Conservation (phyloP, 495 filamentous ascomycete species). For the Aspergillus steynii region DNA sequence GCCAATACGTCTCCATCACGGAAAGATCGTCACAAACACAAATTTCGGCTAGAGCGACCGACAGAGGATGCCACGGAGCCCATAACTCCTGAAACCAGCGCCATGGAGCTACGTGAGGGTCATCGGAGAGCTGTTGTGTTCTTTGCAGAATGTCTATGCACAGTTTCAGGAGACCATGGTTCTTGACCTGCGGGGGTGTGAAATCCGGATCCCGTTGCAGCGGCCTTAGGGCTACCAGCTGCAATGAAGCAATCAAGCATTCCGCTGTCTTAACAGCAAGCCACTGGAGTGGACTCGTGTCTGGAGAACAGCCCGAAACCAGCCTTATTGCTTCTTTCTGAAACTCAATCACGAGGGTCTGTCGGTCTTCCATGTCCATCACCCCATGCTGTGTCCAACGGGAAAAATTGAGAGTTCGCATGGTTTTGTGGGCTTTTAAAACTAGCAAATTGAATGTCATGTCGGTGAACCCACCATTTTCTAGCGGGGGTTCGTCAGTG, state of each 20-base stretch:
- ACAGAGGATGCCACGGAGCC: slow-evolving; percentile 49
- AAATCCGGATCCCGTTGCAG: slow-evolving; percentile 28
- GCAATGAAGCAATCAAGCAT: slow-evolving; percentile 29
- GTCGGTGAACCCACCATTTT: slow-evolving; percentile 31
- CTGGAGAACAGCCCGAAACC: slow-evolving; percentile 25
- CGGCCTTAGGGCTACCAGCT: slow-evolving; percentile 35
- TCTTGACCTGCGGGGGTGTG: slow-evolving; percentile 27
- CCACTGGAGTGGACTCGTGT: slow-evolving; percentile 29
- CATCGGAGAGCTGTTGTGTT: slow-evolving; percentile 20
- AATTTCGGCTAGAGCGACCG: slow-evolving; percentile 65
- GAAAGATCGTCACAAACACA: slow-evolving; percentile 62
- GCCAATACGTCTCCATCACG: slow-evolving; percentile 72
- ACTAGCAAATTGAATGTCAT: slow-evolving; percentile 33
- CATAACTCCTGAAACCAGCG: slow-evolving; percentile 41
- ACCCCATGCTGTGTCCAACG: slow-evolving; percentile 29
- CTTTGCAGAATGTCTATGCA: slow-evolving; percentile 33
- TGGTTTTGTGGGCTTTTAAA: slow-evolving; percentile 24
- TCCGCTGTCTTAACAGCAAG: slow-evolving; percentile 23
- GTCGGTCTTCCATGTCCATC: slow-evolving; percentile 26
- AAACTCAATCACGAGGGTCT: slow-evolving; percentile 31
- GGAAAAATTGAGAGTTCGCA: slow-evolving; percentile 30
- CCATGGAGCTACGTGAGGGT: slow-evolving; percentile 32
- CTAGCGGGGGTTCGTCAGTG: slow-evolving; percentile 21
- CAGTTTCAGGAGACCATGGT: slow-evolving; percentile 28
- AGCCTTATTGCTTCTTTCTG: slow-evolving; percentile 23